These are phyloP conservation scores for Barnettozyma pratensis DNA, from an alignment of 805 yeast species.

Conservation along the genomic window DNA sequence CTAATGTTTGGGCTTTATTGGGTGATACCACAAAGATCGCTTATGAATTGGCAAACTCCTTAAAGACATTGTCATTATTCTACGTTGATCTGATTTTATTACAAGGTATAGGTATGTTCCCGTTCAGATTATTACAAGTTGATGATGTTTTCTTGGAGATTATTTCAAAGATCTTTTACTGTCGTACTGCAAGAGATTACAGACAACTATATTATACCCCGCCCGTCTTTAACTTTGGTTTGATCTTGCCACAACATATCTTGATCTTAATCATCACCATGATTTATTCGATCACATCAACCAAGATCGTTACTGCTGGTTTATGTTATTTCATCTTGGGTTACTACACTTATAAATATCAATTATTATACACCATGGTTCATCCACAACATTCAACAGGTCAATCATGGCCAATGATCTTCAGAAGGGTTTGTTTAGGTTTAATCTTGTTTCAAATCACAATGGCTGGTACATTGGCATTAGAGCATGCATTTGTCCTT, in stretches of 20 bases:
- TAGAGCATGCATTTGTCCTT: slow-evolving; percentile 67
- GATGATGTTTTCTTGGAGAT: slow-evolving; percentile 77
- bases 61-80: slow-evolving; percentile 74
- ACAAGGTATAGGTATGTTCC: slow-evolving; percentile 86
- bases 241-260: slow-evolving; percentile 87
- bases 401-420: slow-evolving; percentile 89
- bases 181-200: slow-evolving; percentile 81
- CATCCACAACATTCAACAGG: slow-evolving; percentile 98
- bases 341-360: slow-evolving; percentile 86
- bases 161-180: slow-evolving; percentile 45
- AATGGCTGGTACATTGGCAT: slow-evolving; percentile 84
- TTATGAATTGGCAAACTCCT: slow-evolving; percentile 74
- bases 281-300: slow-evolving; percentile 84
- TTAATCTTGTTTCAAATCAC: slow-evolving; percentile 81
- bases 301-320: slow-evolving; percentile 84
- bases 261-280: slow-evolving; percentile 79
- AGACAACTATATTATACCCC: slow-evolving; percentile 69
- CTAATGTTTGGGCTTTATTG: slow-evolving; percentile 69
- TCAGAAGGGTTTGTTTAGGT: slow-evolving; percentile 78
- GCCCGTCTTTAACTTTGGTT: slow-evolving; percentile 87
- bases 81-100: slow-evolving; percentile 82
- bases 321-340: slow-evolving; percentile 80
- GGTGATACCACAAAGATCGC: slow-evolving; percentile 92
- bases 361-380: slow-evolving; percentile 81
- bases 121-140: slow-evolving; percentile 72